These are phyloP conservation scores for Fusarium praegraminearum DNA, from an alignment of 2,329 filamentous ascomycete species.

Conservation along the genomic window DNA sequence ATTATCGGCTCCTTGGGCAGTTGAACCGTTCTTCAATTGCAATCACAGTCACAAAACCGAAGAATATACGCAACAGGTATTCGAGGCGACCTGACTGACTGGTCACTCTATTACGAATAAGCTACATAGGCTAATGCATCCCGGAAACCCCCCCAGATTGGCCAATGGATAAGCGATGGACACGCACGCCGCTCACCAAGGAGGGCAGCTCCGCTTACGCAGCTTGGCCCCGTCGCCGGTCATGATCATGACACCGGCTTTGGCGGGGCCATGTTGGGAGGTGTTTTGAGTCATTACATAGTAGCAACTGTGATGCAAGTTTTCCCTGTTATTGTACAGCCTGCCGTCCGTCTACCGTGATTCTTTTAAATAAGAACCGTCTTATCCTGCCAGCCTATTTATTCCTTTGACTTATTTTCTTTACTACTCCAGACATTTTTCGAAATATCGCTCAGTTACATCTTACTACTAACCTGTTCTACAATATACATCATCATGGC, in stretches of 20 bases:
- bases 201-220: slow-evolving; percentile 38
- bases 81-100: slow-evolving; percentile 23
- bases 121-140: slow-evolving; percentile 22
- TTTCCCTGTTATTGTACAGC: not conserved
- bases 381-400: not conserved
- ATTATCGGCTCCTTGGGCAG: not conserved
- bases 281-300: slow-evolving; percentile 37
- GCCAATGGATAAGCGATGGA: slow-evolving; percentile 42
- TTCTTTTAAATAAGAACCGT: slow-evolving; percentile 15
- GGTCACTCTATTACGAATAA: slow-evolving; percentile 5
- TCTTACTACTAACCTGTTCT: not conserved
- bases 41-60: slow-evolving; percentile 16
- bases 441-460: slow-evolving; percentile 12
- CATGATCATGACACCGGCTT: slow-evolving; percentile 25
- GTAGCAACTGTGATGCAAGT: not conserved
- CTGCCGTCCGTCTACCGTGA: not conserved
- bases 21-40: not conserved
- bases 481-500: slow-evolving; percentile 56
- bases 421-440: not conserved
- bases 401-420: not conserved
- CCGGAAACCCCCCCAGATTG: slow-evolving; percentile 8
- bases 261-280: slow-evolving; percentile 26
- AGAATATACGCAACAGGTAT: slow-evolving; percentile 24
- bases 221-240: slow-evolving; percentile 44
- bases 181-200: slow-evolving; percentile 38